Evolutionary conservation across 306 rosid species (phyloP).

Genomic region (Fagus crenata): DNA sequence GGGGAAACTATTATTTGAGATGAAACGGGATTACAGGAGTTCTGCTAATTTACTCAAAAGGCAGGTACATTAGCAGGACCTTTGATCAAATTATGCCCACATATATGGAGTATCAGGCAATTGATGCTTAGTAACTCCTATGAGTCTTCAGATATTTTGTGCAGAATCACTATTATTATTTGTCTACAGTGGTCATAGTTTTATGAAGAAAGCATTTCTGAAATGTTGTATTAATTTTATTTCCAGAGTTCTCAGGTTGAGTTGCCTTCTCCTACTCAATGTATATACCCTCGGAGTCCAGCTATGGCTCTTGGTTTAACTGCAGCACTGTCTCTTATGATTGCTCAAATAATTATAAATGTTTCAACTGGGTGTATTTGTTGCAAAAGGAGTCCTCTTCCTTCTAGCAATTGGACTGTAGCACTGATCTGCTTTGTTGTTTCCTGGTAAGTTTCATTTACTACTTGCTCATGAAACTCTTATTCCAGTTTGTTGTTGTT

Average conservation of each 20-base stretch:
- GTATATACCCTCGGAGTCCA: conserved; percentile 76
- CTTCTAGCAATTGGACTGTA: conserved; percentile 58
- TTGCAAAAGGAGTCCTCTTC: conserved; percentile 53
- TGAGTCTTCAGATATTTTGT: not conserved
- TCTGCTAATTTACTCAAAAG: not conserved
- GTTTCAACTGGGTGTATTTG: conserved; percentile 79
- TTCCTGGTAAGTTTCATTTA: conserved; percentile 62
- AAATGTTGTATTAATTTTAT: conserved; percentile 14
- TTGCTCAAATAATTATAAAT: conserved; percentile 61
- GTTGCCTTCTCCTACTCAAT: conserved; percentile 31
- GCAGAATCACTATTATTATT: conserved; percentile 1
- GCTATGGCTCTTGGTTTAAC: conserved; percentile 83
- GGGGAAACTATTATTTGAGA: not conserved
- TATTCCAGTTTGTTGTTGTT: conserved; percentile 8
- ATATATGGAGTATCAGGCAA: not conserved
- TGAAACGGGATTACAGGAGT: not conserved
- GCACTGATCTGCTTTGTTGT: conserved; percentile 67
- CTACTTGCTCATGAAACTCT: not conserved
- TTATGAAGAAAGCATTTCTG: conserved; percentile 7
- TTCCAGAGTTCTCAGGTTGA: conserved; percentile 63
- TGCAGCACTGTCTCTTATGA: conserved; percentile 71
- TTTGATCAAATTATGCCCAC: not conserved
- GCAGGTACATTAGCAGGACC: not conserved
- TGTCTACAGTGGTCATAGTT: conserved; percentile 1
- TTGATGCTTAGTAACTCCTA: not conserved